Conservation (phyloP, 179 eudicot species). For the Silene noctiflora region DNA sequence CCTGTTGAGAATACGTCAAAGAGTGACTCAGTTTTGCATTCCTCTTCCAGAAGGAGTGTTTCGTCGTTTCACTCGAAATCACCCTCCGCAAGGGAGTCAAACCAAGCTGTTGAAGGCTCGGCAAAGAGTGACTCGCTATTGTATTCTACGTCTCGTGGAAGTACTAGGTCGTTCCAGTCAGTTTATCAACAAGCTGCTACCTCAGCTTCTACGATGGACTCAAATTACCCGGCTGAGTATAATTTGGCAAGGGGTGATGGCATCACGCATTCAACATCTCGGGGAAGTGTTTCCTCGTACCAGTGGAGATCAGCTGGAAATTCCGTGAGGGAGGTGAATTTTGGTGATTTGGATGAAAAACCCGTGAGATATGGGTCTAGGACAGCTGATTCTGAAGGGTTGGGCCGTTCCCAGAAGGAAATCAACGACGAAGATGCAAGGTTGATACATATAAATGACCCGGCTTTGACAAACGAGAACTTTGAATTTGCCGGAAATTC, state of each 20-base stretch:
- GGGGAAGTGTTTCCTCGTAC: constrained; percentile 25
- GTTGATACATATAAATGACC: constrained; percentile 70
- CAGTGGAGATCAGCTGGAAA: constrained; percentile 28
- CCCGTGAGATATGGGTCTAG: constrained; percentile 65
- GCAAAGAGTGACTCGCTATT: constrained; percentile 28
- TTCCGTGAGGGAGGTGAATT: constrained; percentile 57
- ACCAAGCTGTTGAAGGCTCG: constrained; percentile 25
- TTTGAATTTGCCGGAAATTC: constrained; percentile 81
- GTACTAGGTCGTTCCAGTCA: constrained; percentile 51
- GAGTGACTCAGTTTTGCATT: constrained; percentile 22
- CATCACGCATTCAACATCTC: constrained; percentile 26
- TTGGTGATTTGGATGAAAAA: constrained; percentile 51
- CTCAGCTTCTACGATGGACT: constrained; percentile 39
- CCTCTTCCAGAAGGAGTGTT: constrained; percentile 28
- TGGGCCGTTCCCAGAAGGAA: constrained; percentile 72
- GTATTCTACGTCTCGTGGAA: constrained; percentile 46
- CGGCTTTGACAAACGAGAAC: constrained; percentile 71
- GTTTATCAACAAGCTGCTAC: constrained; percentile 26
- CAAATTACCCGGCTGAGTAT: constrained; percentile 24
- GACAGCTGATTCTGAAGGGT: constrained; percentile 64
- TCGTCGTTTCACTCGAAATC: constrained; percentile 24
- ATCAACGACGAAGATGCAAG: constrained; percentile 91
- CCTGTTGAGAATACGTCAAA: constrained; percentile 9
- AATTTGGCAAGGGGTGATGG: constrained; percentile 25
- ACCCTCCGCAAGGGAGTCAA: constrained; percentile 38